Evolutionary conservation across 73 alveolate species (phyloP).

Genomic region (Uronychia setigera): DNA sequence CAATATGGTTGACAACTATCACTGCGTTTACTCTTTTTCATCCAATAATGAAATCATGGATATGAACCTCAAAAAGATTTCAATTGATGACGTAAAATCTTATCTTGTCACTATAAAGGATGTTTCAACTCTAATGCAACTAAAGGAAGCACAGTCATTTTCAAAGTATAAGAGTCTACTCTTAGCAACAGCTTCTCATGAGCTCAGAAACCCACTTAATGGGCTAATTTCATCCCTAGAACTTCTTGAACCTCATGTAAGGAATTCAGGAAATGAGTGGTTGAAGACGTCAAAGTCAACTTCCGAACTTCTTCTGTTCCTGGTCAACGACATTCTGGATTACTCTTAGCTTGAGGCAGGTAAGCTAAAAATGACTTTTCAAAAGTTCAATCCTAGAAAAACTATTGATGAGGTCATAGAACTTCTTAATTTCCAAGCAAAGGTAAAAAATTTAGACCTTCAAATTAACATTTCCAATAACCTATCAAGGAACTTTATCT

Average conservation of each 20-base stretch:
- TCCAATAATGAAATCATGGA: too few species aligned
- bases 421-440: slow-evolving; percentile 2
- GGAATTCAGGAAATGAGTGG: not conserved
- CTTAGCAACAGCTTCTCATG: slow-evolving; percentile 61
- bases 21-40: too few species aligned
- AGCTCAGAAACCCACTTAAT: slow-evolving; percentile 41
- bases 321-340: slow-evolving; percentile 40
- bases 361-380: not conserved
- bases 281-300: slow-evolving; percentile 10
- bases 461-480: not conserved
- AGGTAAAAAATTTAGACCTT: slow-evolving; percentile 15
- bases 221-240: slow-evolving; percentile 32
- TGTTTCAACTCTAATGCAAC: too few species aligned
- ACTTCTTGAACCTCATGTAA: not conserved
- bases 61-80: too few species aligned
- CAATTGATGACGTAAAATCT: too few species aligned
- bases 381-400: not conserved
- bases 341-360: slow-evolving; percentile 17
- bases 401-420: slow-evolving; percentile 10
- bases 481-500: not conserved
- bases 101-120: too few species aligned
- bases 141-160: too few species aligned
- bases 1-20: too few species aligned
- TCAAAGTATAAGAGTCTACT: too few species aligned
- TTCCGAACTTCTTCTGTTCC: slow-evolving; percentile 15